phyloP scores from a whole-genome alignment of 495 filamentous ascomycete species.

The Parathielavia hyrcaniae region DNA sequence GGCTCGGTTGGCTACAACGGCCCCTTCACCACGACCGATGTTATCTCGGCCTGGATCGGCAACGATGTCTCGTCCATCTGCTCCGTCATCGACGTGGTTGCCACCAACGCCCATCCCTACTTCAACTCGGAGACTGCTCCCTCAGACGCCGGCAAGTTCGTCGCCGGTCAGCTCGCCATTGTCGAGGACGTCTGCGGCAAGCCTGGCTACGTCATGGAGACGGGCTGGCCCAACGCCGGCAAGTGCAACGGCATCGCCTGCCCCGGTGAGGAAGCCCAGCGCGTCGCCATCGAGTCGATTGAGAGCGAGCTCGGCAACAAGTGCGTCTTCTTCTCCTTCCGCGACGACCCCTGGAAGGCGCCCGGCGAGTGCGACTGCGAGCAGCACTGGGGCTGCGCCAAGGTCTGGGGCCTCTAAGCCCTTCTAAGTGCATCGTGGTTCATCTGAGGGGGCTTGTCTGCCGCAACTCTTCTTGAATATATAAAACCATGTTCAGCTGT shows the following conservation, averaged over 20 bases:
- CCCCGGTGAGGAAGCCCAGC: constrained; percentile 62
- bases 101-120: constrained; percentile 86
- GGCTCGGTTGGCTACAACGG: constrained; percentile 70
- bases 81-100: constrained; percentile 65
- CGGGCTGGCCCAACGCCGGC: constrained; percentile 79
- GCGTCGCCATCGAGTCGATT: constrained; percentile 62
- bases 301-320: constrained; percentile 45
- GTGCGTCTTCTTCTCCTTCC: constrained; percentile 73
- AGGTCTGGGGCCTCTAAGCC: constrained; percentile 45
- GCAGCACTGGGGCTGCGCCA: constrained; percentile 65
- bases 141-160: constrained; percentile 64
- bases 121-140: constrained; percentile 68
- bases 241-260: constrained; percentile 62
- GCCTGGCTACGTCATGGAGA: constrained; percentile 73
- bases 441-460: not conserved
- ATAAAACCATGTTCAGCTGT: constrained; percentile 11
- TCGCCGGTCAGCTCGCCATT: constrained; percentile 56
- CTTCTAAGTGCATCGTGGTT: constrained; percentile 1
- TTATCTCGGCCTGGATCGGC: constrained; percentile 60
- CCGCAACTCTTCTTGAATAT: constrained; percentile 4
- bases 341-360: constrained; percentile 77
- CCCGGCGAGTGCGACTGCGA: constrained; percentile 66
- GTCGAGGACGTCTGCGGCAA: constrained; percentile 64
- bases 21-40: constrained; percentile 77
- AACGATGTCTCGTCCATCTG: constrained; percentile 58